Evolutionary conservation across 1,139 yeast genomes (phyloP), one percentile per base, ranked within the genome.

Genomic region (Debaryomyces singareniensis): DNA sequence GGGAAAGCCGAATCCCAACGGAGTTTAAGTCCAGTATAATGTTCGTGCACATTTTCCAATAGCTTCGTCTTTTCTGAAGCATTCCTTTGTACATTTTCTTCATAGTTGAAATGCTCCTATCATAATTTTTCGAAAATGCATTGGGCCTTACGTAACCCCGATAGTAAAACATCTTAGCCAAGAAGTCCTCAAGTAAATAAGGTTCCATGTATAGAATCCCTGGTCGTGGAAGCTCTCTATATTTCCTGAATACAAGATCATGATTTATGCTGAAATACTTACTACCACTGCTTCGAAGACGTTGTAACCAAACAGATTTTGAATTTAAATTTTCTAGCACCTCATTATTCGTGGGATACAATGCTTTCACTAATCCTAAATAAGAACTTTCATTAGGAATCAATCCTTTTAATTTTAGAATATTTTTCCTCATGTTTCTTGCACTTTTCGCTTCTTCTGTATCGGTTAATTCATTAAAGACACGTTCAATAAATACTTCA

Each of bases 131-230:
- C 1, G 54, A 45, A 3, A 54, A 39, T 5, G 29, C 26, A 18
- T 44, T 50, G 10, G 61, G 57, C 29, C 38, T 44, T 21, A 45
- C 34, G 30, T 53, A 53, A 29, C 45, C 42, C 11, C 56, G 35
- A 20, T 38, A 40, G 4, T 35, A 29, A 4, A 59, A 39, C 31
- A 66, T 54, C 21, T 41, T 42, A 3, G 42, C 34, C 14, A 71
- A 35, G 21, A 72, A 52, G 6, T 51, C 53, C 35, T 68, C 66
- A 21, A 71, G 48, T 38, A 69, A 68, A 6, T 44, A 38, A 4
- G 60, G 53, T 4, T 45, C 35, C 28, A 68, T 44, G 31, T 55
- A 53, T 4, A 50, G 40, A 4, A 67, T 61, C 13, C 51, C 55
- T 5, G 68, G 63, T 3, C 38, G 30, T 1, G 72, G 71, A 7